A percentile compares a stretch with the other conserved stretches of the same genome.
Conservation (phyloP, 495 filamentous ascomycete genomes). For the Symbiotaphrina buchneri region DNA sequence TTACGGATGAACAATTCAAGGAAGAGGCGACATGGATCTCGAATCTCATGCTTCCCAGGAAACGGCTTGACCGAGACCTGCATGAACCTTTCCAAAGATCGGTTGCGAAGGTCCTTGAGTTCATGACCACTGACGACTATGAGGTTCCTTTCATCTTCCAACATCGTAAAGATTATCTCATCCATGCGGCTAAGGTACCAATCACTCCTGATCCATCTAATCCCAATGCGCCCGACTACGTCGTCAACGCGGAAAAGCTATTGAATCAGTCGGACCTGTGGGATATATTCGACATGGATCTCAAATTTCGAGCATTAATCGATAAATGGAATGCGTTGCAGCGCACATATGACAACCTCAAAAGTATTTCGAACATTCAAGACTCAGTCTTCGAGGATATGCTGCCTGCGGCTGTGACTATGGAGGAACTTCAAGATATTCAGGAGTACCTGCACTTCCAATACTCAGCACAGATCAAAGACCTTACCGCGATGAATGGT, state of each 20-base stretch:
- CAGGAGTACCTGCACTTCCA: slow-evolving; percentile 96
- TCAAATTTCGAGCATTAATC: slow-evolving; percentile 75
- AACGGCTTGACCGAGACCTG: slow-evolving; percentile 43
- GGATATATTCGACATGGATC: slow-evolving; percentile 81
- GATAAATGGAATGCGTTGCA: slow-evolving; percentile 76
- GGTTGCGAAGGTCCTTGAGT: slow-evolving; percentile 81
- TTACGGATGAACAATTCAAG: slow-evolving; percentile 58
- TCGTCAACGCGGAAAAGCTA: slow-evolving; percentile 63
- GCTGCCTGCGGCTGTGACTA: slow-evolving; percentile 46
- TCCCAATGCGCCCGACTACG: slow-evolving; percentile 47
- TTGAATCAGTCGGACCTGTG: slow-evolving; percentile 84
- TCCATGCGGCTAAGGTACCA: slow-evolving; percentile 61
- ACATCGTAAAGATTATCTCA: slow-evolving; percentile 92
- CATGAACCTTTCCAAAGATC: slow-evolving; percentile 67
- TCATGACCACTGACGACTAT: slow-evolving; percentile 75
- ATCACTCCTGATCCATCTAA: slow-evolving; percentile 25
- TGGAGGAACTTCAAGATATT: slow-evolving; percentile 89
- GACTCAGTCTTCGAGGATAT: slow-evolving; percentile 60
- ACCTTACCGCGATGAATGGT: slow-evolving; percentile 26
- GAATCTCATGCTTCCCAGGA: slow-evolving; percentile 67
- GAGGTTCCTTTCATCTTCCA: slow-evolving; percentile 97
- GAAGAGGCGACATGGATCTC: slow-evolving; percentile 89
- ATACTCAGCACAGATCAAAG: slow-evolving; percentile 63
- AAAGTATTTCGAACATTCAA: slow-evolving; percentile 24
- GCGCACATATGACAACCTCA: slow-evolving; percentile 50